These are phyloP conservation scores for Aspergillus japonicus DNA, from an alignment of 2,329 filamentous ascomycete genomes.

Conservation along the genomic window DNA sequence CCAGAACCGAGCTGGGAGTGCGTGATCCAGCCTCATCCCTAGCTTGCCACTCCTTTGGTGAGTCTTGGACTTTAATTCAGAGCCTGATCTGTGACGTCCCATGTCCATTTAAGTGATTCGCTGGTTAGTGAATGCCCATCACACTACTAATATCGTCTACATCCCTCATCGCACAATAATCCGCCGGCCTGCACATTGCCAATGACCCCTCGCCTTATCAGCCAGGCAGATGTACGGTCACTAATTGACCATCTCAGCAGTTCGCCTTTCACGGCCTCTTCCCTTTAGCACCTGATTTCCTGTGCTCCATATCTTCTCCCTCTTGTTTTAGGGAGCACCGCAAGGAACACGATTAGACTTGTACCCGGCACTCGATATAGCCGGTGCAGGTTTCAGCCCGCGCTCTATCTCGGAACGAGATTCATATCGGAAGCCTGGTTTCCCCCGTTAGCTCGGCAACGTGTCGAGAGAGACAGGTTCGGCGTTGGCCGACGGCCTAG, in stretches of 20 bases:
- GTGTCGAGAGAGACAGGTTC: conserved; percentile 48
- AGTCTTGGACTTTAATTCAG: background rate
- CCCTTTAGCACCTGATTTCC: background rate
- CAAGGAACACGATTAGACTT: background rate
- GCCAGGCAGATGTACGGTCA: conserved; percentile 10
- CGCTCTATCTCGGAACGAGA: conserved; percentile 14
- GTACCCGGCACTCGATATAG: conserved; percentile 8
- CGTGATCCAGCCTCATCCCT: background rate
- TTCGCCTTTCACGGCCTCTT: conserved; percentile 2
- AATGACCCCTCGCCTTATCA: conserved; percentile 31
- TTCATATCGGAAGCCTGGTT: conserved; percentile 8
- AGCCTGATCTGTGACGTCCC: background rate
- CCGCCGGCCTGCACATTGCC: conserved; percentile 30
- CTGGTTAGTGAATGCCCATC: conserved; percentile 21
- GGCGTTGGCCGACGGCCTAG: conserved; percentile 49
- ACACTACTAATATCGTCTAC: conserved; percentile 22
- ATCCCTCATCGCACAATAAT: conserved; percentile 35
- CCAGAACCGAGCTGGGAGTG: background rate
- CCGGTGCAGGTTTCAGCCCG: conserved; percentile 14
- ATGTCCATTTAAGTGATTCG: conserved; percentile 9
- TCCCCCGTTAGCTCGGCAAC: conserved; percentile 37
- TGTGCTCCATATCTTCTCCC: background rate
- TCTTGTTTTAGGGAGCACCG: background rate
- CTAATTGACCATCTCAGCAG: conserved; percentile 6
- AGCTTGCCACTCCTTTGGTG: background rate